Evolutionary conservation across 495 filamentous ascomycete genomes (phyloP), one percentile per base, ranked within the genome.

Genomic region (Podospora fimiseda): DNA sequence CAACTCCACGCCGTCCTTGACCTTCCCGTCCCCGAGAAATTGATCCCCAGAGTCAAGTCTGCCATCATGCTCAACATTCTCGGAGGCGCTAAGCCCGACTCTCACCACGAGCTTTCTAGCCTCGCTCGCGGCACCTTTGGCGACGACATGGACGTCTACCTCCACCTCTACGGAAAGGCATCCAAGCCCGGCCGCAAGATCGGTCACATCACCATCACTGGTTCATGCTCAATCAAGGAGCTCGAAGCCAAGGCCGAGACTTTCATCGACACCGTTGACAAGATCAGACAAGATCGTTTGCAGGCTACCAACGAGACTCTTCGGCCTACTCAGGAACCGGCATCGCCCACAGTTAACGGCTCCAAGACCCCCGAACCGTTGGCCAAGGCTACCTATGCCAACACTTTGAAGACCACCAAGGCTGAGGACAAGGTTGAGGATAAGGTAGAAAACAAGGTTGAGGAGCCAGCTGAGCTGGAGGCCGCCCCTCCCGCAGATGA

Each of bases 61-160:
- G 81, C 91, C 16, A 88, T 98, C 61, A 98, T 98, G 93, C 82
- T 97, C 46, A 98, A 98, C 71, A 89, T 98, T 53, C 83, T 98
- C 38, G 93, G 93, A 38, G 90, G 91, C 47, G 73, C 80, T 21
- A 70, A 75, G 1, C 69, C 80, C 3, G 70, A 84, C 52, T 87
- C 88, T 14, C 92, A 96, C 68, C 70, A 85, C 22, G 61, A 74
- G 39, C 74, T 94, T 41, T 82, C 84, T 13, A 69, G 79, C 45
- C 72, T 75, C 22, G 87, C 91, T 72, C 49, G 79, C 75, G 54
- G 74, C 74, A 51, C 81, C 73, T 63, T 84, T 78, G 47, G 80
- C 70, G 59, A 68, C 7, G 60, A 66, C 41, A 71, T 69, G 41
- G 70, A 70, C 49, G 61, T 73, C 8, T 69, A 70, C 39, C 77